Evolutionary conservation across 148 eudicot species (phyloP).

Genomic region (Vaccinium vitisidaea): DNA sequence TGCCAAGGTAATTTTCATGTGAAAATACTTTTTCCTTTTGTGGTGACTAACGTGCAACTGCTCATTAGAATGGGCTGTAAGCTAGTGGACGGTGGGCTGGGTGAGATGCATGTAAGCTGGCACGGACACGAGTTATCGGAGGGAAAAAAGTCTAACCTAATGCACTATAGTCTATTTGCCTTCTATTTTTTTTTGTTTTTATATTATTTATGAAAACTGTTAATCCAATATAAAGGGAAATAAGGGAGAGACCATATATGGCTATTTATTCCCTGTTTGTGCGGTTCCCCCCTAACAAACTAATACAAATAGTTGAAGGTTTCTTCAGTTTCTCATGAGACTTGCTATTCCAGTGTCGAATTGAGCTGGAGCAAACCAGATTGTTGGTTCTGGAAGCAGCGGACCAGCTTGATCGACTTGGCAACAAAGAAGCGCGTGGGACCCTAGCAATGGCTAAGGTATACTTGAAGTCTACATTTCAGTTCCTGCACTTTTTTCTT

Average conservation of each 20-base stretch:
- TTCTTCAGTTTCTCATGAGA: background rate
- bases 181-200: background rate
- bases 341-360: conserved; percentile 64
- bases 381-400: conserved; percentile 93
- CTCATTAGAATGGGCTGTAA: background rate
- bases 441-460: conserved; percentile 98
- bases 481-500: background rate
- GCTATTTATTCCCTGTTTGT: background rate
- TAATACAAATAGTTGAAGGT: background rate
- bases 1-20: conserved; percentile 54
- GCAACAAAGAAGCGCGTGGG: conserved; percentile 92
- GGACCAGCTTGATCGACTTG: conserved; percentile 92
- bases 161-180: background rate
- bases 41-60: background rate
- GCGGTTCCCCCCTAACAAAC: background rate
- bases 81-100: too few species aligned
- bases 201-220: background rate
- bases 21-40: background rate
- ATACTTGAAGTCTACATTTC: background rate
- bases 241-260: background rate
- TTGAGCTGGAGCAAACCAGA: conserved; percentile 82
- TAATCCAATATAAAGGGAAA: background rate
- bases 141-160: background rate
- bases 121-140: too few species aligned
- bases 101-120: too few species aligned